Percentiles rank a stretch among this genome's conserved stretches.
phyloP scores from a whole-genome alignment of 2,329 filamentous ascomycete genomes.

The Hypoxylon rubiginosum region DNA sequence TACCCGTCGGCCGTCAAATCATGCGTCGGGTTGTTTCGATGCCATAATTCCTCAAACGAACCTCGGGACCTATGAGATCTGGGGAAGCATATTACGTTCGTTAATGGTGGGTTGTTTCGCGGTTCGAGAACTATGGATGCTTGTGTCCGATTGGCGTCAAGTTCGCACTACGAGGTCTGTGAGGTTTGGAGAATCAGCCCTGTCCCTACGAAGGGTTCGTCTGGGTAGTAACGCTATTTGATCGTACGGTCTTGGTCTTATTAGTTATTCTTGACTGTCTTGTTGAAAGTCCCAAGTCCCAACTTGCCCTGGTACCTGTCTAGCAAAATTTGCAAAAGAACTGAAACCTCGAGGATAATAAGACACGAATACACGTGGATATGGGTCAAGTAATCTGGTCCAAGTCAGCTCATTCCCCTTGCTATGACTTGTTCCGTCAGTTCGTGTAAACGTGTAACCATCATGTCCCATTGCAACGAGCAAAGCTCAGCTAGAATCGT shows the following conservation, averaged over 20 bases:
- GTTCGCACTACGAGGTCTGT: constrained; percentile 9
- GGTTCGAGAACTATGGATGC: constrained; percentile 20
- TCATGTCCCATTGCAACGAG: constrained; percentile 22
- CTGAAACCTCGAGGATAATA: constrained; percentile 28
- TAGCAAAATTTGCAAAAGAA: constrained; percentile 19
- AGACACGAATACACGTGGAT: constrained; percentile 40
- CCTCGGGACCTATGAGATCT: constrained; percentile 18
- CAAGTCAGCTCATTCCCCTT: constrained; percentile 37
- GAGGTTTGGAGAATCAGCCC: constrained; percentile 24
- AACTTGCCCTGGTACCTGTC: constrained; percentile 13
- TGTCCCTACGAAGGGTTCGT: constrained; percentile 5
- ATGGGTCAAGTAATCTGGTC: constrained; percentile 36
- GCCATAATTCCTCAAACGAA: constrained; percentile 16
- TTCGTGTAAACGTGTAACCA: constrained; percentile 8
- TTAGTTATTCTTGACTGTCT: constrained; percentile 1
- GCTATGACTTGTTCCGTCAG: constrained; percentile 7
- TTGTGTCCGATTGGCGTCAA: constrained; percentile 32
- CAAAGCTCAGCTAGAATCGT: constrained; percentile 12
- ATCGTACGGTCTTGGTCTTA: background rate
- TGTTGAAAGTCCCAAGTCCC: constrained; percentile 20
- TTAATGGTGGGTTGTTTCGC: constrained; percentile 11
- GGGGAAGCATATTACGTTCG: constrained; percentile 32
- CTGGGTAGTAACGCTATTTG: constrained; percentile 3
- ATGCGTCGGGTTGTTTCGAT: constrained; percentile 22
- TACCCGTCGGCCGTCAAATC: constrained; percentile 12